Evolutionary conservation across 345 rosid species (phyloP), one percentile per base, ranked within the genome.

Genomic region (Jatropha curcas): DNA sequence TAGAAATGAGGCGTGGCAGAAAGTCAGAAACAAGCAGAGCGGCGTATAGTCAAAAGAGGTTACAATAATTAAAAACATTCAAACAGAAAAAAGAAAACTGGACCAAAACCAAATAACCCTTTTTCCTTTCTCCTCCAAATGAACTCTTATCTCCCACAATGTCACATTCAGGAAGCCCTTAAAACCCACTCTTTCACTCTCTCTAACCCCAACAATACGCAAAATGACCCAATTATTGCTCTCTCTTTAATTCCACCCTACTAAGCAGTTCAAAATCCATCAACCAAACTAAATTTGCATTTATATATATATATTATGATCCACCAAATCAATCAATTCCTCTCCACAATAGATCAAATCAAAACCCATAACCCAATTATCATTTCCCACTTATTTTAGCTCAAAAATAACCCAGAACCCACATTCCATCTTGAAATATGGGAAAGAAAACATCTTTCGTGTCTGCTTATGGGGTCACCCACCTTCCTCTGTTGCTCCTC

Each of bases 401-500:
- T 28, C 14, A 35, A 62, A 35, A 19, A n/a, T n/a, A n/a, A 45
- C 63, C 63, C 39, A 16, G 30, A 64, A 58, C 52, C 43, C 63
- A 70, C 27, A 45, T 14, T 41, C 51, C 63, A 61, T 50, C 35
- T 70, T 41, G 30, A 48, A 59, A n/a, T 14, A 71, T n/a, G 22
- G 31, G 11, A 24, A 68, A 52, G 50, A 13, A 25, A 43, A 28
- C 45, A 67, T 2, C 19, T 22, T 22, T 69, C 65, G 73, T 80
- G 80, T 73, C 75, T 75, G 71, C 80, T 45, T 63, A 20, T 76
- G 81, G 80, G 70, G 50, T 76, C 68, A 59, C 81, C 65, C 11
- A 41, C 45, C 45, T 71, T 31, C 76, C 80, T 68, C 60, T 85
- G 57, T 41, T 75, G 39, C 66, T 84, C n/a, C 60, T 84, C 8